Base-by-base conservation (phyloP, 257 asterid genomes). In the Capsicum rhomboideum region DNA sequence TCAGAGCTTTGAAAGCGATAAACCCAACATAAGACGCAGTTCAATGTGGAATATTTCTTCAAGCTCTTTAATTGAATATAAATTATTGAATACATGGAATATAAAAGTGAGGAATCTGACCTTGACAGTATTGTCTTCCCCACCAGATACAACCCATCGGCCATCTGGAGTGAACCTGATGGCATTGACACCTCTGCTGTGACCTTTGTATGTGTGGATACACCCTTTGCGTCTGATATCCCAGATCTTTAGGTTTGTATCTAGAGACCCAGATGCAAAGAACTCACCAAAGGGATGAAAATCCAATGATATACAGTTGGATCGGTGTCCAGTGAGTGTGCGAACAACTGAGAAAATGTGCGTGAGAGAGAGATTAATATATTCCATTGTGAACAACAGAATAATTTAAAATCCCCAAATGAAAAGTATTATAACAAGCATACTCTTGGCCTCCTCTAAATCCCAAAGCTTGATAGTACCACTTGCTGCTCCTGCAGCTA, bases 381-480 rank as follows among this genome's bases (percentile, higher is more conserved):
- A 77, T 77, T 49, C 61, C 63, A 14, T 21, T n/a, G 16, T 77
- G 16, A 26, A 49, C 40, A 49, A 28, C 63, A 77, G 44, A 77
- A 50, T 50, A 28, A 29, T 58, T 80, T 50, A 6, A 13, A 77
- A 12, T 44, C 46, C 44, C 59, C 80, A 74, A 34, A 74, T 4
- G 59, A 23, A 74, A 37, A 46, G 83, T 42, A 83, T 46, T 52
- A 80, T 74, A 85, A 75, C 61, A 85, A 80, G 82, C 92, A 85
- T 94, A 96, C 99, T 91, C 93, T 94, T 96, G 83, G 99, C 98
- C 92, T 96, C 99, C 91, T 94, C 99, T 87, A 96, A 91, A 89
- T 96, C 99, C 98, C 98, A 96, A 85, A 96, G 98, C 92, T 96
- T 96, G 91, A 96, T 90, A 84, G 99, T 96, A 59, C 99, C 99